A percentile compares a stretch with the other conserved stretches of the same genome.
phyloP scores from a whole-genome alignment of 2,329 filamentous ascomycete species.

The Acephala macrosclerotiorum region DNA sequence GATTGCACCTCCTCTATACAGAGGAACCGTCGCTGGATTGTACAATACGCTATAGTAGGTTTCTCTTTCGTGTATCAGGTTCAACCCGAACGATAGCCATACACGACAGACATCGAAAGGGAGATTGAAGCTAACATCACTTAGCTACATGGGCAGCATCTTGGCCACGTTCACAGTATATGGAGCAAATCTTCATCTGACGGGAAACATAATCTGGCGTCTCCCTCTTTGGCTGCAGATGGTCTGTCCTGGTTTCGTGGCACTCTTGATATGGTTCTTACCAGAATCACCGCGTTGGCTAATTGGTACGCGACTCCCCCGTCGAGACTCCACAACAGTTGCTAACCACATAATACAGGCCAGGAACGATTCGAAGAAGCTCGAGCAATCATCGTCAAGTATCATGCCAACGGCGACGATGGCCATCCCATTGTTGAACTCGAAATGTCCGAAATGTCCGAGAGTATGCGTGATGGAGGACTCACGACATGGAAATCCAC shows the following conservation, averaged over 20 bases:
- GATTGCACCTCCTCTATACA: conserved; percentile 64
- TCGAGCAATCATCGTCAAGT: conserved; percentile 54
- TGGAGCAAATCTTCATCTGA: conserved; percentile 11
- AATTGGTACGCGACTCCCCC: conserved; percentile 49
- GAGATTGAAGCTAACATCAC: conserved; percentile 49
- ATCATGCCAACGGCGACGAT: conserved; percentile 46
- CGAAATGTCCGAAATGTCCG: conserved; percentile 56
- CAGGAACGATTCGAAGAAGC: conserved; percentile 55
- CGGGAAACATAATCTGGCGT: conserved; percentile 50
- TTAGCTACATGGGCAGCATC: conserved; percentile 53
- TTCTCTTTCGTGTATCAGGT: not conserved
- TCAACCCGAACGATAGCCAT: not conserved
- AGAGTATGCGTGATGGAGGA: conserved; percentile 44
- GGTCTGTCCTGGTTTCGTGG: conserved; percentile 43
- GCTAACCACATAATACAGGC: not conserved
- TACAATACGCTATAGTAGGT: conserved; percentile 6
- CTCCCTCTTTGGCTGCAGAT: conserved; percentile 56
- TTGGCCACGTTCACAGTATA: conserved; percentile 50
- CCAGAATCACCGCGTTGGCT: conserved; percentile 64
- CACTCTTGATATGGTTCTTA: conserved; percentile 48
- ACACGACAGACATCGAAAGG: not conserved
- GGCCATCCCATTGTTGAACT: conserved; percentile 52
- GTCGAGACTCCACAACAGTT: not conserved
- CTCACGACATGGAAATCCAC: conserved; percentile 22
- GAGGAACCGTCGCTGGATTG: conserved; percentile 62